Evolutionary conservation across 495 filamentous ascomycete species (phyloP).

Genomic region (Entonaema liquescens): DNA sequence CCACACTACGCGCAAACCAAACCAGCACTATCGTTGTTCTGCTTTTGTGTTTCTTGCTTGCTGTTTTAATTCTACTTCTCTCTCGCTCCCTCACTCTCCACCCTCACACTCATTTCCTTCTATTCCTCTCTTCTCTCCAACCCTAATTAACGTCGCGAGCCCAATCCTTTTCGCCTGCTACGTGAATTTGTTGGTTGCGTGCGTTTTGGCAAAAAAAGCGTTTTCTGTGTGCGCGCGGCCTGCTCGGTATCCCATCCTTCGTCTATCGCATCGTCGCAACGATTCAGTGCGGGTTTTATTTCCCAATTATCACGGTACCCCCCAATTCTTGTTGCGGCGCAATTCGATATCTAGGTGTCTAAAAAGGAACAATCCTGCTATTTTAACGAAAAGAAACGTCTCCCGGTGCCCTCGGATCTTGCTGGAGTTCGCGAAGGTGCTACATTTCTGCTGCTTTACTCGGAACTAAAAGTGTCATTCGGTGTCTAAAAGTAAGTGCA

Average conservation of each 20-base stretch:
- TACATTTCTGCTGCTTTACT: conserved; percentile 45
- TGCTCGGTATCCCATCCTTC: conserved; percentile 44
- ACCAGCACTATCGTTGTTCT: conserved; percentile 60
- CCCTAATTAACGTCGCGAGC: conserved; percentile 44
- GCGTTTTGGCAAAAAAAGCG: conserved; percentile 50
- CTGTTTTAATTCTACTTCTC: conserved; percentile 58
- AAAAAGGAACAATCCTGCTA: conserved; percentile 46
- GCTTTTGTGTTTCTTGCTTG: conserved; percentile 64
- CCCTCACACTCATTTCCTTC: conserved; percentile 44
- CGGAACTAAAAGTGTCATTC: conserved; percentile 50
- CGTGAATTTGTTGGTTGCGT: conserved; percentile 56
- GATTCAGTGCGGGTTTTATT: conserved; percentile 47
- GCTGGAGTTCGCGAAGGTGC: conserved; percentile 49
- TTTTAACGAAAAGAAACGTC: conserved; percentile 47
- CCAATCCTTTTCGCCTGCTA: conserved; percentile 50
- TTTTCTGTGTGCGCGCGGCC: conserved; percentile 49
- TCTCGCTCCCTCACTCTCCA: conserved; percentile 54
- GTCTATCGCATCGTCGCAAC: conserved; percentile 48
- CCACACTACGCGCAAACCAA: conserved; percentile 49
- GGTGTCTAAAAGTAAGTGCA: conserved; percentile 53
- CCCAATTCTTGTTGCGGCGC: conserved; percentile 48
- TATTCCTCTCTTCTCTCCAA: conserved; percentile 46
- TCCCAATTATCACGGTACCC: conserved; percentile 48
- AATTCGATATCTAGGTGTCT: conserved; percentile 46
- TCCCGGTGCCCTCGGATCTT: conserved; percentile 48